Evolutionary conservation across 176 grass and related monocot species (phyloP).

Genomic region (Raddia guianensis): DNA sequence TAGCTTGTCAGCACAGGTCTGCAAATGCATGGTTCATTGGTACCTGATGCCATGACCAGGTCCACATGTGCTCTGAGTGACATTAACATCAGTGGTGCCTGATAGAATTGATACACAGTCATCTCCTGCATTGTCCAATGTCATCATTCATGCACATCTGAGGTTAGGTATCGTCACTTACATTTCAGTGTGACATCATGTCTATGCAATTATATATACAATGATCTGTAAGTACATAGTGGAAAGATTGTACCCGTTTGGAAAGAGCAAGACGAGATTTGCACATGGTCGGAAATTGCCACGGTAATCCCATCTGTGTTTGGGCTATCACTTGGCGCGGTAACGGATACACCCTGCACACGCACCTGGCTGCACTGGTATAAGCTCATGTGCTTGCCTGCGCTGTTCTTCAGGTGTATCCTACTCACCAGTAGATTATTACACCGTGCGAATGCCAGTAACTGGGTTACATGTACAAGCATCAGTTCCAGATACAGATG

Average conservation of each 20-base stretch:
- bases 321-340: slow-evolving; percentile 57
- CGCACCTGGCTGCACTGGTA: slow-evolving; percentile 43
- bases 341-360: slow-evolving; percentile 40
- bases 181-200: not conserved
- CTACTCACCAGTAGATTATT: slow-evolving; percentile 45
- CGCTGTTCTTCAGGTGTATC: slow-evolving; percentile 53
- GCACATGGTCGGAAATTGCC: slow-evolving; percentile 29
- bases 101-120: slow-evolving; percentile 68
- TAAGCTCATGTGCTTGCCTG: slow-evolving; percentile 62
- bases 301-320: slow-evolving; percentile 82
- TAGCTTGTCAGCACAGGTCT: not conserved
- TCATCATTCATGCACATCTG: slow-evolving; percentile 7
- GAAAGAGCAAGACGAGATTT: slow-evolving; percentile 44
- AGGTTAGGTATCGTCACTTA: slow-evolving; percentile 5
- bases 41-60: slow-evolving; percentile 90
- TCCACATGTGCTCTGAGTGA: slow-evolving; percentile 51
- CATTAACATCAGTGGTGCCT: slow-evolving; percentile 29
- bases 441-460: slow-evolving; percentile 48
- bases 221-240: not conserved
- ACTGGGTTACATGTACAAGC: slow-evolving; percentile 32
- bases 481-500: not conserved
- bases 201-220: not conserved
- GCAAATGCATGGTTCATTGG: not conserved
- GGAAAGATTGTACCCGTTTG: slow-evolving; percentile 45
- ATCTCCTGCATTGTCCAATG: slow-evolving; percentile 54